Evolutionary conservation across 768 basidiomycete species (phyloP).

Genomic region (Phylloporus sp.): DNA sequence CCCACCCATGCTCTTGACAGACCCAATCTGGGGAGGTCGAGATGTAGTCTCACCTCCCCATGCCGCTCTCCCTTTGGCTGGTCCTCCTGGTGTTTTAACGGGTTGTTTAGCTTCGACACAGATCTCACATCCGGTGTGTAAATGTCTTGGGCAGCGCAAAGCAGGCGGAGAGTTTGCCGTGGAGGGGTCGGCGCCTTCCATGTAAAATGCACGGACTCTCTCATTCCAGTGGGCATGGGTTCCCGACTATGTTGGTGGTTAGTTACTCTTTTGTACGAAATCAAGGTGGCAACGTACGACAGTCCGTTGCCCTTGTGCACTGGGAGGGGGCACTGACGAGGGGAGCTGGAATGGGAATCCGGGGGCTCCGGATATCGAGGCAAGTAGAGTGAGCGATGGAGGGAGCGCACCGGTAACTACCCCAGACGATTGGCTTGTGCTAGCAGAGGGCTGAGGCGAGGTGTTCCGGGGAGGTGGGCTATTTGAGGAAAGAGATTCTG

Average conservation of each 20-base stretch:
- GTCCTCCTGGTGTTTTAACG: slow-evolving; percentile 25
- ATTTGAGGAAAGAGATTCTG: slow-evolving; percentile 19
- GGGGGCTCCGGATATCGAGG: slow-evolving; percentile 26
- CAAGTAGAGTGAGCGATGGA: slow-evolving; percentile 28
- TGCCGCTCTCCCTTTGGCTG: slow-evolving; percentile 19
- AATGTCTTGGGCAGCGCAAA: slow-evolving; percentile 67
- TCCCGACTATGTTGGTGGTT: slow-evolving; percentile 8
- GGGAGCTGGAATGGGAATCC: slow-evolving; percentile 1
- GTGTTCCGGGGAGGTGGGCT: slow-evolving; percentile 21
- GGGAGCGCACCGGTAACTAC: slow-evolving; percentile 20
- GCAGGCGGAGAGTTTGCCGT: slow-evolving; percentile 60
- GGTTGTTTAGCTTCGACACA: slow-evolving; percentile 60
- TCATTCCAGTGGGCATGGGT: slow-evolving; percentile 29
- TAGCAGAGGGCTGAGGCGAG: slow-evolving; percentile 24
- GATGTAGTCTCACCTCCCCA: slow-evolving; percentile 28
- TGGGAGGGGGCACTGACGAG: slow-evolving; percentile 2
- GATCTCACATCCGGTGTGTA: slow-evolving; percentile 71
- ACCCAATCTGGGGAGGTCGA: slow-evolving; percentile 18
- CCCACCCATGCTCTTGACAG: slow-evolving; percentile 26
- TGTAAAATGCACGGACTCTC: slow-evolving; percentile 51
- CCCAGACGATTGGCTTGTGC: slow-evolving; percentile 17
- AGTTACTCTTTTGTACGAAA: background rate
- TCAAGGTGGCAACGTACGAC: slow-evolving; percentile 10
- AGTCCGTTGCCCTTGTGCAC: slow-evolving; percentile 8
- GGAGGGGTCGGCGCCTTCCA: slow-evolving; percentile 56